These are phyloP conservation scores for Aspergillus melleus DNA, from an alignment of 2,329 filamentous ascomycete genomes.

Conservation along the genomic window DNA sequence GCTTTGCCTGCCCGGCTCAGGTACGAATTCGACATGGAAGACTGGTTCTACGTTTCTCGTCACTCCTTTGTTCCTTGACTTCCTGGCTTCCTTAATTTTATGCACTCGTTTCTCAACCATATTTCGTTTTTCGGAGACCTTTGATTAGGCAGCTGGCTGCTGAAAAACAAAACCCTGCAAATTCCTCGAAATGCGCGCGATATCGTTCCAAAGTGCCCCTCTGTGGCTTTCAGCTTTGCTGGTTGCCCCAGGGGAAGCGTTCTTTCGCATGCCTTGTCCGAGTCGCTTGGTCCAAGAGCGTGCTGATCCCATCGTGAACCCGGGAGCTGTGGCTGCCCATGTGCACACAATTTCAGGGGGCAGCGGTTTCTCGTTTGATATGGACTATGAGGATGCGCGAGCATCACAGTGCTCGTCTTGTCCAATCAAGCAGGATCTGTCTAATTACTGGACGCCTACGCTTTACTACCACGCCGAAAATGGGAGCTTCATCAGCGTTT, in stretches of 20 bases:
- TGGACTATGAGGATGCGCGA: constrained; percentile 60
- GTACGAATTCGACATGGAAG: no score
- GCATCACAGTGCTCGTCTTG: constrained; percentile 70
- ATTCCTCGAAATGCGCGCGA: not conserved
- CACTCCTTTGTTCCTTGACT: no score
- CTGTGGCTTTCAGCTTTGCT: not conserved
- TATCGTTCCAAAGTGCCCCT: not conserved
- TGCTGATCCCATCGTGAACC: constrained; percentile 66
- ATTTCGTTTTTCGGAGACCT: no score
- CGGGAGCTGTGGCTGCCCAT: constrained; percentile 60
- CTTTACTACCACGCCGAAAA: constrained; percentile 68
- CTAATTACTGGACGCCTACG: constrained; percentile 75
- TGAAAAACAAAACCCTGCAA: no score
- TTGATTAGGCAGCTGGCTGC: no score
- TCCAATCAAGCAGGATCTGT: constrained; percentile 66
- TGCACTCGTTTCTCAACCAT: no score
- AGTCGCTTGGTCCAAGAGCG: constrained; percentile 3
- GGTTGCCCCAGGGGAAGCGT: not conserved
- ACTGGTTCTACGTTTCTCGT: no score
- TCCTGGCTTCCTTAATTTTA: no score
- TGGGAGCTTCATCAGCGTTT: constrained; percentile 64
- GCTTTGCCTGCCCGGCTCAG: no score
- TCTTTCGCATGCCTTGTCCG: not conserved
- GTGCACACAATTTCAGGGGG: constrained; percentile 72
- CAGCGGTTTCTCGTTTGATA: constrained; percentile 63